Evolutionary conservation across 139 green algal genomes (phyloP).

Genomic region (Parachlorella kessleri): DNA sequence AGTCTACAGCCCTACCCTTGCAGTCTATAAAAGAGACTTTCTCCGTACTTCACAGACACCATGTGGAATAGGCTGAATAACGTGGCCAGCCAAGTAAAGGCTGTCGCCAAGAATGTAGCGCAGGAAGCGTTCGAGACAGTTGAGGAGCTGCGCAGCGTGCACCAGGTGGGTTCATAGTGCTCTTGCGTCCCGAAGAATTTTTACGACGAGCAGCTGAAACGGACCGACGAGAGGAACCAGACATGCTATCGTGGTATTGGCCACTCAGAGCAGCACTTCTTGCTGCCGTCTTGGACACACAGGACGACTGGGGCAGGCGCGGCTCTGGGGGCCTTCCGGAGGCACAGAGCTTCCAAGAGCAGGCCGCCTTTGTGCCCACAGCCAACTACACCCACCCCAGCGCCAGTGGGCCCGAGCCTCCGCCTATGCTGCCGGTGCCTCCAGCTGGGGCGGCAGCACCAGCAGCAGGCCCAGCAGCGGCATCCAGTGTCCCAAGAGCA

Average conservation of each 20-base stretch:
- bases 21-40: too few relatives aligned
- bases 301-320: slow-evolving; percentile 13
- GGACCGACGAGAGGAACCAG: not conserved
- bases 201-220: not conserved
- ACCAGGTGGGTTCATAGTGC: slow-evolving; percentile 12
- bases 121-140: slow-evolving; percentile 34
- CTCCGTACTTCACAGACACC: too few relatives aligned
- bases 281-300: not conserved
- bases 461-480: not conserved
- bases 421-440: too few relatives aligned
- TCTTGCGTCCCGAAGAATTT: not conserved
- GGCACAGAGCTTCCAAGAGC: not conserved
- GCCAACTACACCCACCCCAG: too few relatives aligned
- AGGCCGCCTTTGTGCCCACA: not conserved
- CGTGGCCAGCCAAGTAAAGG: not conserved
- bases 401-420: too few relatives aligned
- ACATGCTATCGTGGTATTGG: not conserved
- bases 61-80: slow-evolving; percentile 24
- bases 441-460: not conserved
- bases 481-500: too few relatives aligned
- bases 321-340: not conserved
- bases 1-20: too few relatives aligned
- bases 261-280: not conserved
- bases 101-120: slow-evolving; percentile 15
- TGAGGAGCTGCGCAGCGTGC: slow-evolving; percentile 25